These are phyloP conservation scores for Metarhizium brunneum DNA, from an alignment of 2,329 filamentous ascomycete genomes.

Conservation along the genomic window DNA sequence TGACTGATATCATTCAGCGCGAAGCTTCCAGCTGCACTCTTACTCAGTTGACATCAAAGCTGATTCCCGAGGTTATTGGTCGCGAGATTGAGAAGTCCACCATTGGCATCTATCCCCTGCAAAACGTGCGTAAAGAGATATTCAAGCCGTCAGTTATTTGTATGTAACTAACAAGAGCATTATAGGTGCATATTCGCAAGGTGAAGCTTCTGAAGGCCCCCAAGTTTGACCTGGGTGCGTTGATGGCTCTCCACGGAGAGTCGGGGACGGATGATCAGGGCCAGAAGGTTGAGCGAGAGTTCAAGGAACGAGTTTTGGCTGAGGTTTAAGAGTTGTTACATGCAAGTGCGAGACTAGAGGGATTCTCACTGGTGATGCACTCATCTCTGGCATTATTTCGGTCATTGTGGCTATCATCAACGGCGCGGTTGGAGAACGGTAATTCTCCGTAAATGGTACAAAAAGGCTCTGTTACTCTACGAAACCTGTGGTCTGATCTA, in stretches of 20 bases:
- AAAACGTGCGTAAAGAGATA: slow-evolving; percentile 67
- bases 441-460: slow-evolving; percentile 27
- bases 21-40: slow-evolving; percentile 93
- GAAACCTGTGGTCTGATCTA: slow-evolving; percentile 1
- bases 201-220: slow-evolving; percentile 98
- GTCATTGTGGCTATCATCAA: slow-evolving; percentile 35
- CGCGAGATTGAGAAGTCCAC: slow-evolving; percentile 99
- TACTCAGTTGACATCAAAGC: slow-evolving; percentile 93
- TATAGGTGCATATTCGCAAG: slow-evolving; percentile 97
- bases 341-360: slow-evolving; percentile 21
- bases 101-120: slow-evolving; percentile 98
- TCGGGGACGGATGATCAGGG: slow-evolving; percentile 91
- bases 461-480: slow-evolving; percentile 18
- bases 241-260: slow-evolving; percentile 96
- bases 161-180: background rate
- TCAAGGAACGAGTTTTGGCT: slow-evolving; percentile 96
- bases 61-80: slow-evolving; percentile 98
- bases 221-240: slow-evolving; percentile 97
- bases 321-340: slow-evolving; percentile 61
- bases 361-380: slow-evolving; percentile 22
- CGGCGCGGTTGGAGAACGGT: slow-evolving; percentile 30
- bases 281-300: slow-evolving; percentile 98
- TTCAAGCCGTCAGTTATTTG: background rate
- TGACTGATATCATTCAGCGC: slow-evolving; percentile 97
- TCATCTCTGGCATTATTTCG: slow-evolving; percentile 30